Percentiles rank a stretch among this genome's conserved stretches.
These are phyloP conservation scores for Kwoniella dejecticola DNA, from an alignment of 768 basidiomycete species.

Conservation along the genomic window DNA sequence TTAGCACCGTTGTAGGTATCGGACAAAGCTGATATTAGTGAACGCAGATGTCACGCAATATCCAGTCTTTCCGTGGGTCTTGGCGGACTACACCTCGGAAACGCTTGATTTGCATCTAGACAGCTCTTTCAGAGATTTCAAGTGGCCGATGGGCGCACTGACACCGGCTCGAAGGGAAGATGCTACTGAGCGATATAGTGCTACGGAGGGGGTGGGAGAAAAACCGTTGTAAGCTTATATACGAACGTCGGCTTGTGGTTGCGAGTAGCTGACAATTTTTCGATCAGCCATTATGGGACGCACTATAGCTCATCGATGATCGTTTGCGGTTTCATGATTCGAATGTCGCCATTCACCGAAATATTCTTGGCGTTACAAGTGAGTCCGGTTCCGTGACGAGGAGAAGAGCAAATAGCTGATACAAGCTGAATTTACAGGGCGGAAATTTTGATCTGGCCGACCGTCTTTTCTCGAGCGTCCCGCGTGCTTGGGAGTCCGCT, in stretches of 20 bases:
- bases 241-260: not conserved
- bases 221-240: slow-evolving; percentile 64
- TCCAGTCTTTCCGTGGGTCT: slow-evolving; percentile 83
- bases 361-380: slow-evolving; percentile 90
- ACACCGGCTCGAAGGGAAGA: slow-evolving; percentile 73
- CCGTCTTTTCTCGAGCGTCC: slow-evolving; percentile 61
- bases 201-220: slow-evolving; percentile 72
- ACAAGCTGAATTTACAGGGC: too few species aligned
- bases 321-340: slow-evolving; percentile 88
- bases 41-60: slow-evolving; percentile 78
- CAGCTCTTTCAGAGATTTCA: slow-evolving; percentile 62
- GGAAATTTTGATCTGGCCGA: slow-evolving; percentile 90
- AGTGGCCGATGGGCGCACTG: slow-evolving; percentile 87
- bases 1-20: not conserved
- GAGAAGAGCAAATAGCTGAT: too few species aligned
- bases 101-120: slow-evolving; percentile 49
- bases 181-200: slow-evolving; percentile 72
- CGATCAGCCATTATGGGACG: slow-evolving; percentile 61
- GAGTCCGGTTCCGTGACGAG: too few species aligned
- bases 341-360: slow-evolving; percentile 84
- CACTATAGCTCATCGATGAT: slow-evolving; percentile 98
- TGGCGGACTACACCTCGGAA: slow-evolving; percentile 78
- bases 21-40: not conserved
- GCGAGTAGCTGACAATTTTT: not conserved
- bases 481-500: slow-evolving; percentile 80